phyloP scores from a whole-genome alignment of 1,139 yeast genomes.

The Hanseniaspora sp. region DNA sequence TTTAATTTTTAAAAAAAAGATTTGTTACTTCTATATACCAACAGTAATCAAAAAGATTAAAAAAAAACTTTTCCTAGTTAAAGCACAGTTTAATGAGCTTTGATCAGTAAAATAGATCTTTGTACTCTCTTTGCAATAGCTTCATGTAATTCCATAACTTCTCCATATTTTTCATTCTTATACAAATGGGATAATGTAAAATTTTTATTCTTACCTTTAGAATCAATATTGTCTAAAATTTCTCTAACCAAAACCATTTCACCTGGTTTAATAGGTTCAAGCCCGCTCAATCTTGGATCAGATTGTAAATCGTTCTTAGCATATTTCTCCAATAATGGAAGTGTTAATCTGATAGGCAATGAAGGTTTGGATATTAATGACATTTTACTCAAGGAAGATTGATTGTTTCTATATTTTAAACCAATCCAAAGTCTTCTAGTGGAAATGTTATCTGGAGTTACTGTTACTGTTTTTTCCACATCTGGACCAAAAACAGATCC shows the following conservation, averaged over 20 bases:
- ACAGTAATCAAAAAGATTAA: background rate
- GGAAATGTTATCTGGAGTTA: conserved; percentile 77
- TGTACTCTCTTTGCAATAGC: conserved; percentile 13
- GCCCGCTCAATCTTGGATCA: conserved; percentile 63
- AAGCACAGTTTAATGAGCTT: conserved; percentile 1
- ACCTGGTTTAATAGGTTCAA: conserved; percentile 79
- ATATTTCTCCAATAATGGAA: conserved; percentile 56
- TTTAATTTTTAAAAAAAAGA: too few species aligned
- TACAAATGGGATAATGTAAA: conserved; percentile 6
- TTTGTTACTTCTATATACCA: too few species aligned
- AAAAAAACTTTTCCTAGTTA: background rate
- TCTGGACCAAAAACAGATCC: conserved; percentile 94
- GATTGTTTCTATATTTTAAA: conserved; percentile 71
- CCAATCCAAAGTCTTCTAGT: conserved; percentile 88
- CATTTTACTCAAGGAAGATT: conserved; percentile 64
- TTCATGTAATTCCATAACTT: conserved; percentile 33
- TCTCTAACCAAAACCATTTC: conserved; percentile 73
- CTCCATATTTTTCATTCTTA: conserved; percentile 29
- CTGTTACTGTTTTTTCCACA: conserved; percentile 49
- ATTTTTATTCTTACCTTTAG: conserved; percentile 34
- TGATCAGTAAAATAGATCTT: conserved; percentile 10
- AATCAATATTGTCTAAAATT: conserved; percentile 66
- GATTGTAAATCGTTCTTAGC: conserved; percentile 35
- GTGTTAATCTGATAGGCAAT: conserved; percentile 53
- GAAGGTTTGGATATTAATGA: conserved; percentile 77